Evolutionary conservation across 73 alveolate species (phyloP), one percentile per base, ranked within the genome.

Genomic region (Paramecium sexaurelia): DNA sequence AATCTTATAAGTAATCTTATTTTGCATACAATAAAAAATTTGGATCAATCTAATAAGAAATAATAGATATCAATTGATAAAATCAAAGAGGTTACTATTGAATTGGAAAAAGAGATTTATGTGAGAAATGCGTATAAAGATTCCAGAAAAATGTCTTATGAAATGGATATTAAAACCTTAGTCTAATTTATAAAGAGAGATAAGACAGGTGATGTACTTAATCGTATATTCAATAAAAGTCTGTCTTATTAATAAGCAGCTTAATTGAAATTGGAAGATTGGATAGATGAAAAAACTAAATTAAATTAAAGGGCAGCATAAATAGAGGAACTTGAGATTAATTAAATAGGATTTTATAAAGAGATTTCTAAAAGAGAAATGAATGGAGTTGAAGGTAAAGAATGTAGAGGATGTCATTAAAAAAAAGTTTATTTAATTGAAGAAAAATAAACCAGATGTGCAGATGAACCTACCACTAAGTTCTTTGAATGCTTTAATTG

Each of bases 381-480:
- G 57, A 45, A 88, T 55, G 94, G 91, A 8, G 73, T 88, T 8
- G 91, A 88, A 88, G 94, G 91, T 6, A 61, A 69, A 40, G 13
- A 36, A 20, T 88, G 94, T 17, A 88, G 45, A 68, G 90, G 68
- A 40, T 69, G 91, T 33, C 56, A 51, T 35, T 35, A 88, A 68
- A 88, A 88, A 47, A 68, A 57, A 29, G 94, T 82, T 0, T 69
- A 68, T 61, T 43, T 88, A 40, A 56, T 68, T n/a, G 87, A 51
- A 5, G 94, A 88, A 88, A 29, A 56, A 37, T 32, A 88, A 69
- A 88, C 91, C 20, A 33, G 94, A 47, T 37, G 84, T 29, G 45
- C 91, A n/a, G 94, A 88, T 69, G 94, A 69, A 69, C 94, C 94
- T 17, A 88, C 87, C 37, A 88, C 94, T 69, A 75, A 82, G 39